A percentile compares a stretch with the other conserved stretches of the same genome.
phyloP scores from a whole-genome alignment of 2,329 filamentous ascomycete genomes.

The Alternaria rosae region DNA sequence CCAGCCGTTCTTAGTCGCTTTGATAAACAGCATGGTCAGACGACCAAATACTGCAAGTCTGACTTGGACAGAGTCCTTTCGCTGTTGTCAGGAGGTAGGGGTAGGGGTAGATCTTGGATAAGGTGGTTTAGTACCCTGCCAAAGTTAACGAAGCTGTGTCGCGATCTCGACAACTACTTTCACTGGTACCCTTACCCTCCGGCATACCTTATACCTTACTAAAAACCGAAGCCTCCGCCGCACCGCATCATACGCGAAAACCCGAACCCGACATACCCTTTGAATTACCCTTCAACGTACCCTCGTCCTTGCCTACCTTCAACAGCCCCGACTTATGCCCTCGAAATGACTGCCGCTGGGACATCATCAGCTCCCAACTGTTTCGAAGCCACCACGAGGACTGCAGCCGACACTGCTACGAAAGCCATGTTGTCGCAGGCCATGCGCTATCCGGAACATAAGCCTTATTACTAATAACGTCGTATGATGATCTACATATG shows the following conservation, averaged over 20 bases:
- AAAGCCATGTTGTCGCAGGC: neutral
- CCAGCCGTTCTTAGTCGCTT: neutral
- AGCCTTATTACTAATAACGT: neutral
- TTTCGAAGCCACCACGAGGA: neutral
- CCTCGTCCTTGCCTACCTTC: neutral
- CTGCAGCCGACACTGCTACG: neutral
- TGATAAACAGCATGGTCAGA: neutral
- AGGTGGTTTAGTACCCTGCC: neutral
- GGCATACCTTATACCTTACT: neutral
- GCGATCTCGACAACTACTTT: neutral
- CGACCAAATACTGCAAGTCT: neutral
- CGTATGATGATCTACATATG: neutral
- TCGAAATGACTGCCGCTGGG: neutral
- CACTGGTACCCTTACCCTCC: neutral
- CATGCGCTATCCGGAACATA: neutral
- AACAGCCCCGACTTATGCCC: neutral
- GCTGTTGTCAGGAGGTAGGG: neutral
- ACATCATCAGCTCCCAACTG: neutral
- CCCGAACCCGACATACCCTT: neutral
- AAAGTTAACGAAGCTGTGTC: neutral
- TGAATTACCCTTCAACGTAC: neutral
- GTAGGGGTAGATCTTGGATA: neutral
- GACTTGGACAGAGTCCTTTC: neutral
- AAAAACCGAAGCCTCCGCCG: neutral
- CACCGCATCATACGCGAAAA: neutral